Base-by-base conservation (phyloP, 2,329 filamentous ascomycete genomes). In the Trichoderma sp. region DNA sequence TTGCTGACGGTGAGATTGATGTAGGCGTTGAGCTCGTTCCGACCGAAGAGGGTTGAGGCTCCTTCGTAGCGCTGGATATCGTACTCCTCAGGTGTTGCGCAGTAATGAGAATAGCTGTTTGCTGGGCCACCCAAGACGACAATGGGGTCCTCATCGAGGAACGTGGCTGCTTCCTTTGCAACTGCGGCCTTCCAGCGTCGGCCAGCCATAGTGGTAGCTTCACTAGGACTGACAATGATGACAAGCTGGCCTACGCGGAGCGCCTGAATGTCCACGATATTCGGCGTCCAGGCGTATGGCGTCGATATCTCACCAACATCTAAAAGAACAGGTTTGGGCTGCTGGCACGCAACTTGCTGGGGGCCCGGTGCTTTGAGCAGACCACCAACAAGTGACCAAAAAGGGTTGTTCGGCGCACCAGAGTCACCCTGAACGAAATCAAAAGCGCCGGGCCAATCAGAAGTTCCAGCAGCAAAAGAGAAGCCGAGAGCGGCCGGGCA, bases 121-220 rank as follows among this genome's bases (percentile, higher is more conserved):
- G 94, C 94, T 0, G 95, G 95, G 0, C 93, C 94, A 30, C 95
- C 94, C 1, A 98, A 85, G 1, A 97, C 92, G 4, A 97, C 93
- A n/a, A 93, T 78, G 0, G 93, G 92, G 1, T 88, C 81, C 0
- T 84, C 82, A 6, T 86, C 80, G 1, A 85, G 76, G 11, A 87
- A 85, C 0, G 83, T 75, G 2, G 83, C 81, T 8, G 88, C 86
- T n/a, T 85, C 85, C 58, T 75, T 62, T 20, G 85, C 82, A 17
- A 97, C 86, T 1, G 93, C 91, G 36, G 88, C 86, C 77, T 91
- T 93, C 95, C 95, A 98, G 30, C 95, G 89, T 26, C 95, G 88
- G 0, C 95, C 95, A 2, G 93, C 89, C 95, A 98, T 98, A 5
- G 95, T 98, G 0, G 93, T 96, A 1, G 93, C 94, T 81, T 98